These are phyloP conservation scores for Chaetomium globosum DNA, from an alignment of 2,329 filamentous ascomycete genomes.

Conservation along the genomic window DNA sequence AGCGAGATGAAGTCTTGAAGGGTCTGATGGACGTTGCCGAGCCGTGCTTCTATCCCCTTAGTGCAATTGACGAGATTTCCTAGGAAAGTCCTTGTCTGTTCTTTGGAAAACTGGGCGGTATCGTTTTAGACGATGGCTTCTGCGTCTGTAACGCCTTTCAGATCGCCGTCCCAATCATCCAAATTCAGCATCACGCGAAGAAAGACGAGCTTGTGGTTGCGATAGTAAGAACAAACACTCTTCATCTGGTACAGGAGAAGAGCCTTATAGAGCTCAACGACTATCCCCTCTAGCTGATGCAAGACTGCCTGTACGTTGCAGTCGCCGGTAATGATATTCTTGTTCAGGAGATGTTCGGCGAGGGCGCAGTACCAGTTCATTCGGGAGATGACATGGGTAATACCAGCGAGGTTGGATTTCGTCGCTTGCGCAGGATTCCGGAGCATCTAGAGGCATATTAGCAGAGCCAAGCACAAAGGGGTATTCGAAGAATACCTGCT, in stretches of 20 bases:
- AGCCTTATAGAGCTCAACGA: conserved; percentile 41
- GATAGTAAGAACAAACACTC: conserved; percentile 42
- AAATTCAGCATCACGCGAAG: too few relatives aligned
- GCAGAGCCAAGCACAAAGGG: conserved; percentile 14
- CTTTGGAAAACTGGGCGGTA: conserved; percentile 30
- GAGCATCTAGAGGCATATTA: conserved; percentile 14
- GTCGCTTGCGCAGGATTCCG: too few relatives aligned
- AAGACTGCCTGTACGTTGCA: not conserved
- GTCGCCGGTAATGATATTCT: conserved; percentile 17
- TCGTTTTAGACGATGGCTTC: too few relatives aligned
- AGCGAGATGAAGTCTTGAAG: conserved; percentile 24
- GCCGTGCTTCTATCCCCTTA: too few relatives aligned
- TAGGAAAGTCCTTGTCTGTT: too few relatives aligned
- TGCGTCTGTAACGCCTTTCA: too few relatives aligned
- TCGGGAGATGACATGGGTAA: conserved; percentile 31
- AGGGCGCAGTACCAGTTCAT: conserved; percentile 35
- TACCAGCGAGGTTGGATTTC: conserved; percentile 27
- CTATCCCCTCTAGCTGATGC: conserved; percentile 30
- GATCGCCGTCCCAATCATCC: too few relatives aligned
- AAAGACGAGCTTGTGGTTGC: conserved; percentile 31
- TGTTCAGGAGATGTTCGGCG: conserved; percentile 29
- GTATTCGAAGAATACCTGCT: conserved; percentile 15
- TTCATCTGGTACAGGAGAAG: too few relatives aligned
- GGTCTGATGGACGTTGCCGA: too few relatives aligned
- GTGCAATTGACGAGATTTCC: too few relatives aligned